Evolutionary conservation across 1,284 basidiomycete genomes (phyloP), one percentile per base, ranked within the genome.

Genomic region (Sporisorium reilianum): DNA sequence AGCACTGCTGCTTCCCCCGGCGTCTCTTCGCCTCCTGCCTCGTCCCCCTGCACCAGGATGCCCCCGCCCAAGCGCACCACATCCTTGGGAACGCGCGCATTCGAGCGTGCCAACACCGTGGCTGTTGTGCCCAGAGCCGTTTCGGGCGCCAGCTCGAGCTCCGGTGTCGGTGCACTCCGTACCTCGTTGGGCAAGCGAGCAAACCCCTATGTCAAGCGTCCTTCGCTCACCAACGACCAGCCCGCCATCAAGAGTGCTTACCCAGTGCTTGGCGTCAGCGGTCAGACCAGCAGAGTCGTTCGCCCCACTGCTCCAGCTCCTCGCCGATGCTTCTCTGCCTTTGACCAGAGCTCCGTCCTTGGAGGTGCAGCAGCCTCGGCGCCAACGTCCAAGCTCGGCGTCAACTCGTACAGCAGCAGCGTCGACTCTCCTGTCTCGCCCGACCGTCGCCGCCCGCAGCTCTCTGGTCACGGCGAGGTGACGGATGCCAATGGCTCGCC

Each of bases 181-280:
- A 64, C 61, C 25, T 64, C 58, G 12, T 46, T 80, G 16, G 78
- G 78, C 53, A 80, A 80, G 65, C 72, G 78, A 5, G 55, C 75
- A 49, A 80, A 80, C 41, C 78, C 78, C 8, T 79, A 80, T 55
- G 63, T 64, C 57, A 77, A 74, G 61, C 63, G 77, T 32, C 77
- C 75, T 16, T 69, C 69, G 51, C 59, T 72, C 26, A 45, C 41
- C 42, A 55, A 66, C 25, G 60, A 56, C 11, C 61, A 44, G 8
- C 45, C 50, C 8, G 46, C 64, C 25, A 44, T 69, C 57, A 67
- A 70, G 61, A 77, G 74, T 45, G 75, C 77, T n/a, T 75, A 72
- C 36, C 64, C 77, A 3, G 72, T 71, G 26, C 67, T 75, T 12
- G 75, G 68, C 16, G 53, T 66, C 46, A 51, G 49, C 45, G 64